Conservation (phyloP, 1,284 basidiomycete species). For the Fomitopsis pinicola region DNA sequence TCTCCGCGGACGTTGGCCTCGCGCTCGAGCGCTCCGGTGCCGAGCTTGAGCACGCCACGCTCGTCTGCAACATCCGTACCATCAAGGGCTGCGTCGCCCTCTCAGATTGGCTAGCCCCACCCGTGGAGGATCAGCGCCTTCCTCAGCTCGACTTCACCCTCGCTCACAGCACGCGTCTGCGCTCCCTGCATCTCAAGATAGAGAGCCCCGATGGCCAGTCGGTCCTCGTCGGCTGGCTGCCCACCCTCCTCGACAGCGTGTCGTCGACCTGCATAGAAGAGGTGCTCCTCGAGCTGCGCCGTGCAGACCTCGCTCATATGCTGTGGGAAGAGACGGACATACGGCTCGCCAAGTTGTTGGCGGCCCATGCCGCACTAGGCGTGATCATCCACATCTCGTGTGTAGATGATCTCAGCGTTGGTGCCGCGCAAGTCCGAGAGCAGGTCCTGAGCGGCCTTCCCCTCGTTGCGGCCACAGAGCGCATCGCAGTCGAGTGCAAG, state of each 20-base stretch:
- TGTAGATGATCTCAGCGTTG: background rate
- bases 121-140: background rate
- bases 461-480: background rate
- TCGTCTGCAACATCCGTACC: background rate
- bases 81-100: background rate
- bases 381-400: background rate
- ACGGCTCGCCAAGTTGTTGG: background rate
- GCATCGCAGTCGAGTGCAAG: background rate
- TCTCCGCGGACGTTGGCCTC: background rate
- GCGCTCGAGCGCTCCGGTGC: background rate
- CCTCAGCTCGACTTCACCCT: background rate
- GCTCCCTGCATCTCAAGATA: background rate
- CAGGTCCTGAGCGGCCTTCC: background rate
- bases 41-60: slow-evolving; percentile 1
- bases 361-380: background rate
- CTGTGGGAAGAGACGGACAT: slow-evolving; percentile 2
- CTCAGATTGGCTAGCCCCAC: background rate
- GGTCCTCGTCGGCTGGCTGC: background rate
- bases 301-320: background rate
- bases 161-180: background rate
- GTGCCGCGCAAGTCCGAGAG: background rate
- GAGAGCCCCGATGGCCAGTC: background rate
- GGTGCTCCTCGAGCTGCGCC: slow-evolving; percentile 1
- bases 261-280: background rate
- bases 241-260: background rate